Percentiles rank a stretch among this genome's conserved stretches.
Conservation (phyloP, 257 asterid genomes). For the Petrea volubilis region DNA sequence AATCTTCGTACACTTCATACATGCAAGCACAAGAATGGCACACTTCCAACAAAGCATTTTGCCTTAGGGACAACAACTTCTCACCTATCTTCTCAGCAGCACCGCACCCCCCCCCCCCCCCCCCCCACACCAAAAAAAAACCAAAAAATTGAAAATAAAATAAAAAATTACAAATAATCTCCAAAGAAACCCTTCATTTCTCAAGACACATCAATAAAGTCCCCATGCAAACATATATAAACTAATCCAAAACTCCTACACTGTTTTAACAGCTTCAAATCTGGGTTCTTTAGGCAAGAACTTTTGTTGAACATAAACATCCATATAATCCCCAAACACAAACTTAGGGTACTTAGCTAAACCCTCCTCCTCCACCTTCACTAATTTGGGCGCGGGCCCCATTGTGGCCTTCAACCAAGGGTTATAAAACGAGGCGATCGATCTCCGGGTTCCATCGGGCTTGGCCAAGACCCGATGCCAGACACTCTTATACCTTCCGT, state of each 20-base stretch:
- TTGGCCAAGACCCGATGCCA: slow-evolving; percentile 72
- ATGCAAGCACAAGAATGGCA: too few species aligned
- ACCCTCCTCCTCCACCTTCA: slow-evolving; percentile 13
- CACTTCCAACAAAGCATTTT: slow-evolving; percentile 22
- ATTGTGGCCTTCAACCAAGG: slow-evolving; percentile 72
- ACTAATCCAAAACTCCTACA: slow-evolving; percentile 15
- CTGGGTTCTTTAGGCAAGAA: slow-evolving; percentile 85
- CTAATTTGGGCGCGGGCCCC: slow-evolving; percentile 50
- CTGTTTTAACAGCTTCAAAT: slow-evolving; percentile 63
- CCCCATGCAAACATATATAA: neutral
- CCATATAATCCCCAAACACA: slow-evolving; percentile 79
- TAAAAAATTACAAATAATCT: neutral
- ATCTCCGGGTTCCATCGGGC: slow-evolving; percentile 59
- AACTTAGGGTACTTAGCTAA: slow-evolving; percentile 53
- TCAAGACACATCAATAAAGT: slow-evolving; percentile 10
- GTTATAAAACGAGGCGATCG: slow-evolving; percentile 83
- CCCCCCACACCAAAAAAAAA: too few species aligned
- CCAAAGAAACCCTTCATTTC: neutral
- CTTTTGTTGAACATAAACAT: slow-evolving; percentile 68
- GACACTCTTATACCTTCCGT: slow-evolving; percentile 81
- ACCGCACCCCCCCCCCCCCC: neutral
- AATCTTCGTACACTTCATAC: too few species aligned
- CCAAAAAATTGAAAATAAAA: too few species aligned
- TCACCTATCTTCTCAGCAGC: slow-evolving; percentile 10
- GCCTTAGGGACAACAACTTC: slow-evolving; percentile 19